Conservation (phyloP, 1,284 basidiomycete genomes). For the Microbotryum scabiosae region DNA sequence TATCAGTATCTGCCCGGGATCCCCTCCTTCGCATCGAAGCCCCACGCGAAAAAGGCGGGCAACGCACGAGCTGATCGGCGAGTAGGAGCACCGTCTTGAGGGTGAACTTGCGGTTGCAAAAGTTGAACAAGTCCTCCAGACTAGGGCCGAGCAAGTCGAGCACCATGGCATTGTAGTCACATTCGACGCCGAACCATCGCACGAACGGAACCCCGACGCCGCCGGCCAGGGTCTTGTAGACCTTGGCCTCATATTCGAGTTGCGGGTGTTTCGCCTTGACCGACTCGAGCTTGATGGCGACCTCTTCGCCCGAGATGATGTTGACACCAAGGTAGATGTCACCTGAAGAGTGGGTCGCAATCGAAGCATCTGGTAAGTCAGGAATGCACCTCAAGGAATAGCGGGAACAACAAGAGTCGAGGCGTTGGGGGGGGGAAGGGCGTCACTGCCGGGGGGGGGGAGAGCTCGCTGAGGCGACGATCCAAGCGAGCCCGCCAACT, state of each 20-base stretch:
- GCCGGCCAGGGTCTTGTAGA: conserved; percentile 70
- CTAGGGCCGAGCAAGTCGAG: conserved; percentile 94
- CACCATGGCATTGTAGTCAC: conserved; percentile 99
- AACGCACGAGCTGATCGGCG: conserved; percentile 84
- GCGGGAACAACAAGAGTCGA: neutral
- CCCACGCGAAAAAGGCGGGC: neutral
- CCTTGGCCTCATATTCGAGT: conserved; percentile 77
- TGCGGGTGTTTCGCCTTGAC: conserved; percentile 99
- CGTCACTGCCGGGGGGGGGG: neutral
- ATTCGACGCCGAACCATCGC: conserved; percentile 97
- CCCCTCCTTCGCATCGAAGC: neutral
- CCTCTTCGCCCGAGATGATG: conserved; percentile 99
- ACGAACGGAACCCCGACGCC: conserved; percentile 98
- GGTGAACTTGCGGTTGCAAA: conserved; percentile 96
- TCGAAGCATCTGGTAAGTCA: conserved; percentile 5
- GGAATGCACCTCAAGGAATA: neutral
- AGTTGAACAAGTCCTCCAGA: conserved; percentile 98
- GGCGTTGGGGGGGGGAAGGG: no score
- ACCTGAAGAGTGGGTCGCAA: conserved; percentile 47
- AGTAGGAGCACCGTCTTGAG: conserved; percentile 95
- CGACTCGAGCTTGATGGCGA: conserved; percentile 99
- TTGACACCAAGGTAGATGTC: conserved; percentile 99
- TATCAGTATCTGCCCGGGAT: neutral
- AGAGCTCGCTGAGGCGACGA: neutral
- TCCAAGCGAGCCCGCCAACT: no score